Conservation (phyloP, 2,329 filamentous ascomycete genomes). For the Cordyceps javanica region DNA sequence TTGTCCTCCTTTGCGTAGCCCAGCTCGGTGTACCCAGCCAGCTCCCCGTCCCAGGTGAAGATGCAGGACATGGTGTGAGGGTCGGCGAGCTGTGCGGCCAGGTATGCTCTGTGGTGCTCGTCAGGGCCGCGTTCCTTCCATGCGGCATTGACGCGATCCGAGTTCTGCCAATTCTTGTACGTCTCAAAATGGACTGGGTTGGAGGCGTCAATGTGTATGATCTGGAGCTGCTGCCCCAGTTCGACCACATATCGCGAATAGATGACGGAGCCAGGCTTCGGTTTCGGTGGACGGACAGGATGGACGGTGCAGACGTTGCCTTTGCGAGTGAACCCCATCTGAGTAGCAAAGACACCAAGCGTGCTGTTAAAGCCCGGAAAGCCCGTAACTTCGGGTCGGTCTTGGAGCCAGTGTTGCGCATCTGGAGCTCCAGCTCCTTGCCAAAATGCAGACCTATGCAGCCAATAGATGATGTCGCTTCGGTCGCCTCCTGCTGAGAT, state of each 20-base stretch:
- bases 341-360: slow-evolving; percentile 19
- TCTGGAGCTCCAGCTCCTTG: slow-evolving; percentile 23
- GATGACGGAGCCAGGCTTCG: slow-evolving; percentile 19
- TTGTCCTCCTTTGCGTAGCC: slow-evolving; percentile 25
- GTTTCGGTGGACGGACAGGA: slow-evolving; percentile 22
- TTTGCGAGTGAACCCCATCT: slow-evolving; percentile 21
- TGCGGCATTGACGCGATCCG: slow-evolving; percentile 22
- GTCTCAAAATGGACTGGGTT: slow-evolving; percentile 21
- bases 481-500: too few relatives aligned
- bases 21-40: slow-evolving; percentile 23
- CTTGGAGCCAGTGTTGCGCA: slow-evolving; percentile 20
- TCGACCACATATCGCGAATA: slow-evolving; percentile 23
- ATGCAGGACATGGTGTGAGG: slow-evolving; percentile 23
- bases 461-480: slow-evolving; percentile 19
- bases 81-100: slow-evolving; percentile 20
- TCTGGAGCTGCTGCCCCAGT: slow-evolving; percentile 19
- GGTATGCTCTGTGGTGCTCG: slow-evolving; percentile 22
- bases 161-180: slow-evolving; percentile 23
- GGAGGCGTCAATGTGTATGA: slow-evolving; percentile 21
- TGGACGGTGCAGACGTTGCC: slow-evolving; percentile 25
- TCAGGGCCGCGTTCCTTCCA: slow-evolving; percentile 23
- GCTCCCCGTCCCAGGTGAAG: slow-evolving; percentile 23
- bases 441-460: slow-evolving; percentile 20
- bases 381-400: slow-evolving; percentile 19
- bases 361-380: slow-evolving; percentile 22